Percentiles rank a stretch among this genome's conserved stretches.
Evolutionary conservation across 129 eudicot genomes (phyloP).

Genomic region (Lonicera japonica): DNA sequence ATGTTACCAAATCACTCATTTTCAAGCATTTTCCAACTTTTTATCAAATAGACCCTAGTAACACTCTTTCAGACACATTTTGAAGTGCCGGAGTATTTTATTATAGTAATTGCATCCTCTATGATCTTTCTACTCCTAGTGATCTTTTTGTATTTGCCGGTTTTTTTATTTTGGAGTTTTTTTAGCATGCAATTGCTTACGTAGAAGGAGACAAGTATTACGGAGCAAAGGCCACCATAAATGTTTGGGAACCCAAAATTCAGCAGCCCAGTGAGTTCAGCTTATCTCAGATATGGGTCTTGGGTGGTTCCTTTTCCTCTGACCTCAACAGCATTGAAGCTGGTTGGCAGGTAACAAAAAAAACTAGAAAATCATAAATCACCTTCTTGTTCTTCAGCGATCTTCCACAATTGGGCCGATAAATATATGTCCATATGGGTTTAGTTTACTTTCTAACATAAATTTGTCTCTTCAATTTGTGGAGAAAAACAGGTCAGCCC

Average conservation of each 20-base stretch:
- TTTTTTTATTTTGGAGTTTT: slow-evolving; percentile 29
- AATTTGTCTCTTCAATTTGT: neutral
- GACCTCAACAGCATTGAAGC: slow-evolving; percentile 95
- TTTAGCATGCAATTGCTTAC: slow-evolving; percentile 89
- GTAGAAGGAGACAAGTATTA: slow-evolving; percentile 59
- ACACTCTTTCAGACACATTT: no score
- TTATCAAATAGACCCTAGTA: no score
- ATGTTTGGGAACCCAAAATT: slow-evolving; percentile 80
- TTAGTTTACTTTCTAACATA: no score
- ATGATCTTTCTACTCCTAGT: neutral
- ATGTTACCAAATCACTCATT: no score
- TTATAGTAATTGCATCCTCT: no score
- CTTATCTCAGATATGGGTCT: slow-evolving; percentile 74
- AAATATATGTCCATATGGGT: no score
- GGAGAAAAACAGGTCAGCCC: slow-evolving; percentile 61
- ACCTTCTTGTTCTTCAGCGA: no score
- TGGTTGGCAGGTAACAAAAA: slow-evolving; percentile 75
- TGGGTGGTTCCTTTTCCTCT: slow-evolving; percentile 80
- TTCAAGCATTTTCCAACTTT: no score
- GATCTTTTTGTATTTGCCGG: neutral
- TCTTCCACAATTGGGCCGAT: no score
- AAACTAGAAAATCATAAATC: no score
- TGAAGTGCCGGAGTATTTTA: no score
- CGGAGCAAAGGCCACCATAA: slow-evolving; percentile 94
- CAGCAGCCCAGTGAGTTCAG: slow-evolving; percentile 79